Evolutionary conservation across 2,329 filamentous ascomycete genomes (phyloP).

Genomic region (Aspergillus tubingensis): DNA sequence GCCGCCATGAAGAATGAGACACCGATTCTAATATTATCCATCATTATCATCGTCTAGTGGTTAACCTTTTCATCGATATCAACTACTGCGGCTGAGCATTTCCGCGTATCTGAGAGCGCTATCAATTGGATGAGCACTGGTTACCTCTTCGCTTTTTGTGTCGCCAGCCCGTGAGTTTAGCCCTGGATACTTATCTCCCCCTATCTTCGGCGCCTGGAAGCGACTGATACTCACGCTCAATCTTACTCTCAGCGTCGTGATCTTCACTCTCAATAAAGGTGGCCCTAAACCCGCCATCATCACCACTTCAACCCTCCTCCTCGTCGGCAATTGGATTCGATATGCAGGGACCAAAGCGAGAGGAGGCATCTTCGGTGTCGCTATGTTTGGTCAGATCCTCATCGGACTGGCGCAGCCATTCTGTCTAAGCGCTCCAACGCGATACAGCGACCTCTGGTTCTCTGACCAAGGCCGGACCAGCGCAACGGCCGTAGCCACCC

Average conservation of each 20-base stretch:
- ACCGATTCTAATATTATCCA: too few relatives aligned
- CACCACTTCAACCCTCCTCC: conserved; percentile 68
- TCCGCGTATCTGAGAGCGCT: conserved; percentile 68
- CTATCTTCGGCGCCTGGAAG: neutral
- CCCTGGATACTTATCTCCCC: neutral
- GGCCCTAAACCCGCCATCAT: conserved; percentile 80
- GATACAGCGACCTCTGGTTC: conserved; percentile 95
- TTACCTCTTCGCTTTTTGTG: conserved; percentile 82
- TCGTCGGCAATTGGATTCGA: conserved; percentile 88
- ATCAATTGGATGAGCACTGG: conserved; percentile 93
- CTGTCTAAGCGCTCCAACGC: conserved; percentile 81
- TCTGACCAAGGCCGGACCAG: conserved; percentile 78
- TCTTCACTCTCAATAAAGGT: conserved; percentile 73
- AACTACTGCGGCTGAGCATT: conserved; percentile 72
- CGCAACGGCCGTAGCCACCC: conserved; percentile 79
- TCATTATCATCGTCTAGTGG: conserved; percentile 61
- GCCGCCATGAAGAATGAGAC: neutral
- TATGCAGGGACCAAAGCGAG: conserved; percentile 67
- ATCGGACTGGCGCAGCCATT: conserved; percentile 90
- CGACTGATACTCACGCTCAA: neutral
- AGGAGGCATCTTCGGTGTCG: conserved; percentile 69
- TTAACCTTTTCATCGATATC: conserved; percentile 87
- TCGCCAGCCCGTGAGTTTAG: conserved; percentile 62
- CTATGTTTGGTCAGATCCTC: conserved; percentile 90
- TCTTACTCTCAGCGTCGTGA: conserved; percentile 51